Evolutionary conservation across 192 early-diverging fungal genomes (phyloP).

Genomic region (Podila clonocystis): DNA sequence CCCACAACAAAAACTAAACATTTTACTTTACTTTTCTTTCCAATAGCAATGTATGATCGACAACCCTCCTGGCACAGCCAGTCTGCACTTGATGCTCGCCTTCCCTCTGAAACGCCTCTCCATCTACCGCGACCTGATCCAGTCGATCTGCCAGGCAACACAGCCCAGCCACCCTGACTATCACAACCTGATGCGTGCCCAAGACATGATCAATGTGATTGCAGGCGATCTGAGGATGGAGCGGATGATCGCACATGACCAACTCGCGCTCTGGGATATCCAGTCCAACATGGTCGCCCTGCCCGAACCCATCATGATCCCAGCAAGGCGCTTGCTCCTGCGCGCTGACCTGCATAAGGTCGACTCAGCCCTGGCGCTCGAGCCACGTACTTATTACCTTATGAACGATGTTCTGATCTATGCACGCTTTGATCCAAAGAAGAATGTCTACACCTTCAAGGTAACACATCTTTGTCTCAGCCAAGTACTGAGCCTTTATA

Average conservation of each 20-base stretch:
- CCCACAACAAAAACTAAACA: not conserved
- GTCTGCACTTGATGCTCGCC: constrained; percentile 40
- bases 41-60: constrained; percentile 30
- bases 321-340: constrained; percentile 30
- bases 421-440: constrained; percentile 49
- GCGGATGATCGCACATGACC: constrained; percentile 26
- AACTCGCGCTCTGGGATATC: constrained; percentile 39
- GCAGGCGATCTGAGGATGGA: constrained; percentile 23
- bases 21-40: not conserved
- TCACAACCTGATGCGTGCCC: constrained; percentile 29
- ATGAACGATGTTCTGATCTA: constrained; percentile 49
- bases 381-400: constrained; percentile 38
- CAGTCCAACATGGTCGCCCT: constrained; percentile 33
- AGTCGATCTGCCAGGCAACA: constrained; percentile 29
- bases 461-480: constrained; percentile 7
- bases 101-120: constrained; percentile 35
- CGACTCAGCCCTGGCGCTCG: constrained; percentile 32
- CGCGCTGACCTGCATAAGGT: constrained; percentile 44
- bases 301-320: constrained; percentile 46
- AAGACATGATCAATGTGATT: constrained; percentile 18
- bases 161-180: constrained; percentile 41
- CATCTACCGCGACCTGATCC: constrained; percentile 29
- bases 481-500: not conserved
- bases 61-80: constrained; percentile 40
- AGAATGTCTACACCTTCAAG: constrained; percentile 42